Evolutionary conservation across 768 basidiomycete species (phyloP), one percentile per base, ranked within the genome.

Genomic region (Rossbeevera mucosa): DNA sequence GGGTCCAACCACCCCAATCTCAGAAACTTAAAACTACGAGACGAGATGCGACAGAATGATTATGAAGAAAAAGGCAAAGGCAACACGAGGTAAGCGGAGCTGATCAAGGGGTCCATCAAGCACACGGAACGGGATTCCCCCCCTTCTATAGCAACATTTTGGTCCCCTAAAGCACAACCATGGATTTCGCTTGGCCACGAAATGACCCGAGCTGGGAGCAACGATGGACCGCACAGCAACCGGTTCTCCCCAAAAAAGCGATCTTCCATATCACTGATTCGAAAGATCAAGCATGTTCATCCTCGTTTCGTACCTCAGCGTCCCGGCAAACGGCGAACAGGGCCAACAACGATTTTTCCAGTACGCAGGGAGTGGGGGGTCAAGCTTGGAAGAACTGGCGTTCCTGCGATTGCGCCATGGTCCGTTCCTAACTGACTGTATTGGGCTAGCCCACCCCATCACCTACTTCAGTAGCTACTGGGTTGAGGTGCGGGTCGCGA

Each of bases 401-500:
- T 43, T 16, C 42, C 42, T 24, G 22, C 7, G 9, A n/a, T 45
- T 45, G 14, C 44, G 16, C 42, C 42, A 43, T 44, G 24, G 44
- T n/a, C n/a, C n/a, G 26, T 25, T 41, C 24, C 21, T 36, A 29
- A 20, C 28, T 20, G 14, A 21, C 22, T 24, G 24, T 25, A 43
- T 26, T 8, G 12, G 50, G 29, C 25, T 31, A 22, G 20, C 41
- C 14, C 21, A 7, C 20, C 33, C 28, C 18, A 13, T n/a, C 36
- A 38, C 16, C 12, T 29, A 31, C 47, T 18, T 51, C 58, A 48
- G 62, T 11, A 28, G 28, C 49, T 50, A 60, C 52, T 53, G 43
- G 38, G 29, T 14, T 43, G 45, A 42, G 29, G 29, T 31, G 25
- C 5, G 44, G 30, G 66, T 67, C 48, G 55, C 57, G 66, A 68